phyloP scores from a whole-genome alignment of 2,329 filamentous ascomycete genomes.

The Nigrospora oryzae region DNA sequence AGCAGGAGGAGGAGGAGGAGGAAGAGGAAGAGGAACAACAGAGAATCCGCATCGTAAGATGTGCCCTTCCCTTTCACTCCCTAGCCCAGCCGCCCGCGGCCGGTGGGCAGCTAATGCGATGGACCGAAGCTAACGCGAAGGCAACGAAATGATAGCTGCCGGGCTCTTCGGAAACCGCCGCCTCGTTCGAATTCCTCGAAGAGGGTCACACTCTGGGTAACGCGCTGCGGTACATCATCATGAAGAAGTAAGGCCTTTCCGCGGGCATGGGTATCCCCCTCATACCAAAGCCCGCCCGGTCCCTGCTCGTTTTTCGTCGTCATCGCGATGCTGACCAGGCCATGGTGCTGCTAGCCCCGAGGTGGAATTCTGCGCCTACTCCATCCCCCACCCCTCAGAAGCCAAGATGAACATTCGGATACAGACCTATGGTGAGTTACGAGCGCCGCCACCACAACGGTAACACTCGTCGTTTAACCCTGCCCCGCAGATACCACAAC shows the following conservation, averaged over 20 bases:
- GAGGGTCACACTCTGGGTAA: slow-evolving; percentile 97
- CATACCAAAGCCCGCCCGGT: too few relatives aligned
- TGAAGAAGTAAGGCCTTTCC: slow-evolving; percentile 76
- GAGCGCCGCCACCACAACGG: too few relatives aligned
- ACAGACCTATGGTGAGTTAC: slow-evolving; percentile 78
- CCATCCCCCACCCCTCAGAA: slow-evolving; percentile 94
- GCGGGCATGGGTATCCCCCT: background rate
- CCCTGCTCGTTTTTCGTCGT: too few relatives aligned
- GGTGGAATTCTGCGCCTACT: slow-evolving; percentile 97
- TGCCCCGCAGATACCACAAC: slow-evolving; percentile 58
- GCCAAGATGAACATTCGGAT: slow-evolving; percentile 95
- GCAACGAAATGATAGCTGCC: slow-evolving; percentile 51
- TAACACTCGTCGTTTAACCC: slow-evolving; percentile 1
- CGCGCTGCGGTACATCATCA: slow-evolving; percentile 87
- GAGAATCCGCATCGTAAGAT: slow-evolving; percentile 53
- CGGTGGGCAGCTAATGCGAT: background rate
- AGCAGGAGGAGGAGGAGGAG: slow-evolving; percentile 31
- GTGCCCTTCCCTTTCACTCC: background rate
- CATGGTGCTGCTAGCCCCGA: slow-evolving; percentile 55
- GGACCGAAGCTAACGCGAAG: background rate
- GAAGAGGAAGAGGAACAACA: slow-evolving; percentile 41
- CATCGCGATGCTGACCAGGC: slow-evolving; percentile 4
- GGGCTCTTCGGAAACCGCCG: slow-evolving; percentile 77
- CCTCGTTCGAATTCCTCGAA: slow-evolving; percentile 88
- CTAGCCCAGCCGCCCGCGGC: background rate